Evolutionary conservation across 148 eudicot genomes (phyloP).

Genomic region (Limonium bicolor): DNA sequence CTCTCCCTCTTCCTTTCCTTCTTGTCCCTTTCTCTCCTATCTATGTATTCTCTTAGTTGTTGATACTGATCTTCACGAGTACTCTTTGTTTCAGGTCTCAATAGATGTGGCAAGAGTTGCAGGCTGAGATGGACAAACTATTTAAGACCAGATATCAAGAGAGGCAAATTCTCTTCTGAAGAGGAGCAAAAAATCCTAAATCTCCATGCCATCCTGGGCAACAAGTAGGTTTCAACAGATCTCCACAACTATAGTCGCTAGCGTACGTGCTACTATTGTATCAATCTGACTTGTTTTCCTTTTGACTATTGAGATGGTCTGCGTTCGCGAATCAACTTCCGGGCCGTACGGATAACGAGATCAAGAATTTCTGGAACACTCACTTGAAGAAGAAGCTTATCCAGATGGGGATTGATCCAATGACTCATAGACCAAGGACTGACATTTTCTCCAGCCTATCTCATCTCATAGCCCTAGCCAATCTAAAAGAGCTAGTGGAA

Average conservation of each 20-base stretch:
- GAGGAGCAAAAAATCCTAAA: constrained; percentile 7
- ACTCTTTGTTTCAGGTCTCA: constrained; percentile 3
- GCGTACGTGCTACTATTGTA: neutral
- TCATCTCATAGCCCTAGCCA: constrained; percentile 86
- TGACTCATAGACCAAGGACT: constrained; percentile 89
- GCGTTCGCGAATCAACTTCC: constrained; percentile 84
- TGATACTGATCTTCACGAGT: neutral
- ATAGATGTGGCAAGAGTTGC: constrained; percentile 9
- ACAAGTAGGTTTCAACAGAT: constrained; percentile 5
- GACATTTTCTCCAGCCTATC: constrained; percentile 87
- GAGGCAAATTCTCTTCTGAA: constrained; percentile 7
- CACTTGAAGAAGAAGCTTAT: constrained; percentile 89
- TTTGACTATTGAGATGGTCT: constrained; percentile 51
- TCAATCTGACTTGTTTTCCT: neutral
- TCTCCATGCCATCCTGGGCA: constrained; percentile 7
- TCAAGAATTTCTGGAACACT: constrained; percentile 96
- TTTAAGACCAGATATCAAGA: constrained; percentile 10
- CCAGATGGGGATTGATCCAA: constrained; percentile 92
- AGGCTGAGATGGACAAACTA: constrained; percentile 11
- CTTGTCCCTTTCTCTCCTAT: neutral
- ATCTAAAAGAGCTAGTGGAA: constrained; percentile 61
- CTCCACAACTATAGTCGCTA: neutral
- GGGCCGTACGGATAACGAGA: constrained; percentile 88
- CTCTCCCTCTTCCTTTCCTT: neutral
- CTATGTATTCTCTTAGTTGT: neutral